Evolutionary conservation across 192 early-diverging fungal species (phyloP).

Genomic region (Borealophlyctis nickersoniae): DNA sequence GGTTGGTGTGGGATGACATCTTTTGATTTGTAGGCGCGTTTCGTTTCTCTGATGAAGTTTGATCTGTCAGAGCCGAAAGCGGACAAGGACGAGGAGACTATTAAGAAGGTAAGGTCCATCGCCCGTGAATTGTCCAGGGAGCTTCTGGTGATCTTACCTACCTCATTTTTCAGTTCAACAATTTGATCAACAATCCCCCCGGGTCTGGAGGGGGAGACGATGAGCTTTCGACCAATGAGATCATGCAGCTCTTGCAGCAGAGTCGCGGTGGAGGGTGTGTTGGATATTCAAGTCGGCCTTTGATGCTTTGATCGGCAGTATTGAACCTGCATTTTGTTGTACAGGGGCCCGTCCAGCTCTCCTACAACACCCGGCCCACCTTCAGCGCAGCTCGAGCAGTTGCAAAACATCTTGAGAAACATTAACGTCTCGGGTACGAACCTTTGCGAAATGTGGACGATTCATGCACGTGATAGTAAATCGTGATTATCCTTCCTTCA

Average conservation of each 20-base stretch:
- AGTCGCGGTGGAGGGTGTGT: no score
- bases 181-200: slow-evolving; percentile 24
- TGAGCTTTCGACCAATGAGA: slow-evolving; percentile 11
- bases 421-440: slow-evolving; percentile 20
- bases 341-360: not conserved
- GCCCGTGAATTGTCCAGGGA: not conserved
- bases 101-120: slow-evolving; percentile 42
- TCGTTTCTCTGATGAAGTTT: slow-evolving; percentile 1
- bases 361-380: slow-evolving; percentile 1
- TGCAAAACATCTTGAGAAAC: slow-evolving; percentile 9
- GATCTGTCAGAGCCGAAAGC: slow-evolving; percentile 45
- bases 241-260: not conserved
- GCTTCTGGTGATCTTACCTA: not conserved
- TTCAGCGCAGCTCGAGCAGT: slow-evolving; percentile 20
- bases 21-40: slow-evolving; percentile 4
- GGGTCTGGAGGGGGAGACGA: not conserved
- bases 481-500: no score
- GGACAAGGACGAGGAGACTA: slow-evolving; percentile 56
- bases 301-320: not conserved
- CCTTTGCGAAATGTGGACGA: no score
- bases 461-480: not conserved
- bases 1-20: slow-evolving; percentile 9
- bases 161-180: slow-evolving; percentile 14
- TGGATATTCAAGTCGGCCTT: no score
- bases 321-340: not conserved